Conservation (phyloP, 306 rosid species). For the Cucumis hystrix region DNA sequence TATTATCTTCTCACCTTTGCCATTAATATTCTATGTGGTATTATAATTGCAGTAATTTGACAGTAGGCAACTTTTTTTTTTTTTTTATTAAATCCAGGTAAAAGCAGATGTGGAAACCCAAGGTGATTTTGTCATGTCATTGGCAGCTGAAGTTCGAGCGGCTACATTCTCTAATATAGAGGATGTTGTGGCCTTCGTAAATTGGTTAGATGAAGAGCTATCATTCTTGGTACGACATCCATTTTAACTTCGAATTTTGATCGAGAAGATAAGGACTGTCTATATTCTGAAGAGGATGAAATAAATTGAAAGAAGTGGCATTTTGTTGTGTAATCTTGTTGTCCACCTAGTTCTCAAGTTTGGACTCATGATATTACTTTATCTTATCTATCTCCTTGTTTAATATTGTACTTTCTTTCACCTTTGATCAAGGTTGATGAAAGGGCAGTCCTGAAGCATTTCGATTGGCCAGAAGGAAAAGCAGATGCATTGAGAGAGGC, state of each 20-base stretch:
- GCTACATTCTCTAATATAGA: conserved; percentile 63
- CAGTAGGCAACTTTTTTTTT: background rate
- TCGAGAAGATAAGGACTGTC: background rate
- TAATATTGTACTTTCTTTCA: conserved; percentile 9
- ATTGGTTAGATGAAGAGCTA: conserved; percentile 95
- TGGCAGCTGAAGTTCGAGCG: conserved; percentile 90
- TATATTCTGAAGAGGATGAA: background rate
- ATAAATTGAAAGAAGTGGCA: background rate
- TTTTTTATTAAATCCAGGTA: conserved; percentile 25
- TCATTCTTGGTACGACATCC: conserved; percentile 35
- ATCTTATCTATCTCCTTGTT: background rate
- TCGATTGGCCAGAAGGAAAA: conserved; percentile 99
- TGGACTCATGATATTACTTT: background rate
- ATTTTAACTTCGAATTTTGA: background rate
- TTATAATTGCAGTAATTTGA: background rate
- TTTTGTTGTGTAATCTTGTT: background rate
- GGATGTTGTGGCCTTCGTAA: conserved; percentile 79
- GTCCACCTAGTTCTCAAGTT: background rate
- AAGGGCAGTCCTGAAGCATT: conserved; percentile 97
- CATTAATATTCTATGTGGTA: background rate
- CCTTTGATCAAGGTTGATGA: conserved; percentile 63
- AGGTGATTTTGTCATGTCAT: conserved; percentile 82
- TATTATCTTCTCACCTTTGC: background rate
- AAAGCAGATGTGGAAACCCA: conserved; percentile 97
- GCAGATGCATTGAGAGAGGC: conserved; percentile 98